Evolutionary conservation across 2,329 filamentous ascomycete genomes (phyloP), one percentile per base, ranked within the genome.

Genomic region (Nemania sp.): DNA sequence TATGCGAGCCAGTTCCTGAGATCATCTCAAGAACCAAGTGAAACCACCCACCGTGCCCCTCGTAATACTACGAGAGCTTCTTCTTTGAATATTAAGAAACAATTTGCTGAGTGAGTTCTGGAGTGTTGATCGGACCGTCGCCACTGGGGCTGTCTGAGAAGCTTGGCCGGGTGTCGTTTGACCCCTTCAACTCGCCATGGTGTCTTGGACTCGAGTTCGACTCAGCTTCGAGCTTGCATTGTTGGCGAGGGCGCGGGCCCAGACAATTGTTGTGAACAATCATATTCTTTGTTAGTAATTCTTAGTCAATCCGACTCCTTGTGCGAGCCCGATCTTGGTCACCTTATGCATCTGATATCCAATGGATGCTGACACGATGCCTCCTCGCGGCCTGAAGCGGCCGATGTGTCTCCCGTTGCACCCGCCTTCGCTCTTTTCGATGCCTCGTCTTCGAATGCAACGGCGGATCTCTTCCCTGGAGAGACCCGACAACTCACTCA

Each of bases 181-280:
- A 56, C 49, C 60, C 52, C 62, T 49, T 29, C 37, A 56, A 53
- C 20, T 48, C 63, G 63, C 45, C 35, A 71, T 71, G 68, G 54
- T 66, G 56, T 55, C 54, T 47, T 53, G 55, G 49, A 35, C 32
- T 52, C 39, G 67, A 11, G 25, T 63, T 21, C 62, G 52, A 51
- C 54, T 60, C 48, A 43, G 57, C 56, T 43, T 70, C 45, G 52
- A 62, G 39, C 58, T 69, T 40, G 42, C 57, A 46, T 37, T 69
- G 43, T 25, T 60, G 32, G 54, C 50, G 25, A 52, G 55, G 20
- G 63, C 51, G 18, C 55, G 35, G 54, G 59, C 65, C 35, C 69
- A 72, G 60, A 69, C 69, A 18, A 69, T 72, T 55, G 60, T 71
- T 21, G 69, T 72, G 34, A 60, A 67, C 39, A 67, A 68, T 47